These are phyloP conservation scores for Solanum piurae DNA, from an alignment of 257 asterid species.

Conservation along the genomic window DNA sequence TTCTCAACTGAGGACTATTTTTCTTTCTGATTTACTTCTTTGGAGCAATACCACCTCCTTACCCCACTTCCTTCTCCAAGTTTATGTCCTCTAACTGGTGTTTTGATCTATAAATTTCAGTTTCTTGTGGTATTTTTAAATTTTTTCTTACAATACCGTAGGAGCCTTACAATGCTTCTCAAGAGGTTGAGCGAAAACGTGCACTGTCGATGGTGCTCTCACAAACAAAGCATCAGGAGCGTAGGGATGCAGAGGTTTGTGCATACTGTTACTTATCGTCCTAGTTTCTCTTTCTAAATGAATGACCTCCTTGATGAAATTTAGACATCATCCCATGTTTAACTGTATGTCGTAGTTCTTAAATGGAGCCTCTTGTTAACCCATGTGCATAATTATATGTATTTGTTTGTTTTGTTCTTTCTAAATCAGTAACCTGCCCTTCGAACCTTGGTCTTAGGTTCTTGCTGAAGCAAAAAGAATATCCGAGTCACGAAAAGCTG, in stretches of 20 bases:
- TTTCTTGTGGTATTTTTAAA: slow-evolving; percentile 7
- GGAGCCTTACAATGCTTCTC: slow-evolving; percentile 71
- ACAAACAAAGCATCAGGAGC: slow-evolving; percentile 91
- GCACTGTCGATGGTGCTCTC: slow-evolving; percentile 82
- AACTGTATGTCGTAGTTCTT: background rate
- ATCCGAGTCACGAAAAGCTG: slow-evolving; percentile 66
- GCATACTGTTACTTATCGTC: background rate
- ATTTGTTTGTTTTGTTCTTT: background rate
- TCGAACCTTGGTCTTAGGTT: slow-evolving; percentile 34
- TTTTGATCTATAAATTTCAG: background rate
- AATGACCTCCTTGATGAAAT: background rate
- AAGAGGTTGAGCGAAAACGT: slow-evolving; percentile 83
- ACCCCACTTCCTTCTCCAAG: background rate
- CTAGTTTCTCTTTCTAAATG: background rate
- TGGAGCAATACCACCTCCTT: background rate
- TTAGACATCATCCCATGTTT: background rate
- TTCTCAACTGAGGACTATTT: background rate
- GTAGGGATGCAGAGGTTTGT: slow-evolving; percentile 76
- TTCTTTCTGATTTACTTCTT: background rate
- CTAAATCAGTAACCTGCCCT: background rate
- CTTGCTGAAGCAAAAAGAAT: slow-evolving; percentile 89
- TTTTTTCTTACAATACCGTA: slow-evolving; percentile 18
- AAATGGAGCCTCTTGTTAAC: background rate
- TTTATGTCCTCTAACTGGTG: background rate
- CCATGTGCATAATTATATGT: background rate